Conservation (phyloP, 345 rosid genomes). For the Salix purpurea region DNA sequence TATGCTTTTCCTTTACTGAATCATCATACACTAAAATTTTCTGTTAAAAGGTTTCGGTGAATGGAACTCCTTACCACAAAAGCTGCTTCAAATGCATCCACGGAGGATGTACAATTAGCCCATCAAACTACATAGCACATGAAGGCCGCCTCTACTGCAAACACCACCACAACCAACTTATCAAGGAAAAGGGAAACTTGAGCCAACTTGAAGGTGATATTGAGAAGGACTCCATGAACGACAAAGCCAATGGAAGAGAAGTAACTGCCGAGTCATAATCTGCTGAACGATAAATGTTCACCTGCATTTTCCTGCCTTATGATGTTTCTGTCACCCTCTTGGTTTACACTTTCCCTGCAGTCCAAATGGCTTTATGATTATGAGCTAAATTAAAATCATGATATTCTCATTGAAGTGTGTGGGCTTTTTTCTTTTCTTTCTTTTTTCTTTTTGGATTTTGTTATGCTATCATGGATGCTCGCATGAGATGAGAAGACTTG, state of each 20-base stretch:
- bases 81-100: slow-evolving; percentile 99
- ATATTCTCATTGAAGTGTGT: slow-evolving; percentile 23
- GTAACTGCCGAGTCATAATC: slow-evolving; percentile 27
- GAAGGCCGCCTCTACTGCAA: slow-evolving; percentile 95
- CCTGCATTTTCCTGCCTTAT: slow-evolving; percentile 3
- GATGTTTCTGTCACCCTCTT: not conserved
- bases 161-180: slow-evolving; percentile 92
- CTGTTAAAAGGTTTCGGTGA: slow-evolving; percentile 71
- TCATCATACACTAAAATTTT: not conserved
- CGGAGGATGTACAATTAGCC: slow-evolving; percentile 93
- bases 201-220: slow-evolving; percentile 92
- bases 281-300: not conserved
- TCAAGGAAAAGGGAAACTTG: slow-evolving; percentile 86
- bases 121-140: slow-evolving; percentile 88
- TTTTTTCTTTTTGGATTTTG: slow-evolving; percentile 6
- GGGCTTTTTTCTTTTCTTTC: slow-evolving; percentile 13
- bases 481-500: slow-evolving; percentile 21
- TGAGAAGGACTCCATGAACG: slow-evolving; percentile 27
- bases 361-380: slow-evolving; percentile 15
- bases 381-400: slow-evolving; percentile 8
- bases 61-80: slow-evolving; percentile 89
- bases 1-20: not conserved
- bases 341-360: slow-evolving; percentile 17
- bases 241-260: slow-evolving; percentile 32
- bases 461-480: slow-evolving; percentile 6